Percentiles rank a stretch among this genome's conserved stretches.
Evolutionary conservation across 345 rosid species (phyloP).

Genomic region (Linum lewisii): DNA sequence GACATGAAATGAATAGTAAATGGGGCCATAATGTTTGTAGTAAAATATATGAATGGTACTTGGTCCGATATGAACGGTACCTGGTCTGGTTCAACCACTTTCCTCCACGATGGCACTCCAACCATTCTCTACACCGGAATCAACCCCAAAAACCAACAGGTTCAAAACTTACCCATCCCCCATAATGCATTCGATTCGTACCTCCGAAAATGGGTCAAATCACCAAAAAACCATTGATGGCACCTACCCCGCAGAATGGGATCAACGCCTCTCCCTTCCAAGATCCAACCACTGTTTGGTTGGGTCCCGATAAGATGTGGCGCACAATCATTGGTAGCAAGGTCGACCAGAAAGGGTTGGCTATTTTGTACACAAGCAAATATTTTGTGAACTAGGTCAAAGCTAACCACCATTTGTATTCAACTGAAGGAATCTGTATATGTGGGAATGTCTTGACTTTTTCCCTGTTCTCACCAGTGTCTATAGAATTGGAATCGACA

Average conservation of each 20-base stretch:
- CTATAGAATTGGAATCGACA: slow-evolving; percentile 21
- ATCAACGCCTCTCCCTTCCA: slow-evolving; percentile 34
- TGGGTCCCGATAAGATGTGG: slow-evolving; percentile 49
- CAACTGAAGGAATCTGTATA: slow-evolving; percentile 38
- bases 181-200: slow-evolving; percentile 42
- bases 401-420: slow-evolving; percentile 36
- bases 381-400: slow-evolving; percentile 45
- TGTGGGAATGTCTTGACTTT: slow-evolving; percentile 91
- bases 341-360: slow-evolving; percentile 27
- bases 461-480: slow-evolving; percentile 33
- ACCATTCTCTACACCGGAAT: slow-evolving; percentile 63
- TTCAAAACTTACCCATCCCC: slow-evolving; percentile 47
- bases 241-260: slow-evolving; percentile 20
- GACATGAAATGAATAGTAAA: no score
- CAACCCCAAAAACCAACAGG: slow-evolving; percentile 30
- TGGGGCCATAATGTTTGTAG: no score
- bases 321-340: slow-evolving; percentile 40
- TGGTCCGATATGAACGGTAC: slow-evolving; percentile 52
- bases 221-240: slow-evolving; percentile 42
- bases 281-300: slow-evolving; percentile 72
- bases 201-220: slow-evolving; percentile 45
- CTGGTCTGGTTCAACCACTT: slow-evolving; percentile 74
- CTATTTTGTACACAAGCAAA: slow-evolving; percentile 39
- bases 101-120: slow-evolving; percentile 42
- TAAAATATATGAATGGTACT: no score